A percentile compares a stretch with the other conserved stretches of the same genome.
These are phyloP conservation scores for Picea glauca DNA, from an alignment of 75 land plant genomes.

Conservation along the genomic window DNA sequence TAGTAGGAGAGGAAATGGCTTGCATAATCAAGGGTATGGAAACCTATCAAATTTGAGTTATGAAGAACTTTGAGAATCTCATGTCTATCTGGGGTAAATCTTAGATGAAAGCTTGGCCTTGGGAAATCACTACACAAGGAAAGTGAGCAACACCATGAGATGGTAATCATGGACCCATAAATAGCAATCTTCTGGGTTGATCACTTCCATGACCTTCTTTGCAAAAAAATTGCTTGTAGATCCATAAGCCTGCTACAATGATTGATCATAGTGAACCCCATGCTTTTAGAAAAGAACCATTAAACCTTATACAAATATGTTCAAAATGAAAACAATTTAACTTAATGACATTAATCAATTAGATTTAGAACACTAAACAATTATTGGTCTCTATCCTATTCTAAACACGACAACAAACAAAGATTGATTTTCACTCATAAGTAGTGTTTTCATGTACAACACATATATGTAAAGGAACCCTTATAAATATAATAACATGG, in stretches of 20 bases:
- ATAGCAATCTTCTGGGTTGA: constrained; percentile 51
- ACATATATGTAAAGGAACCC: no score
- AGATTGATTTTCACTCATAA: no score
- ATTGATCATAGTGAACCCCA: constrained; percentile 54
- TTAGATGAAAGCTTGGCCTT: constrained; percentile 56
- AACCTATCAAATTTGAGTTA: constrained; percentile 57
- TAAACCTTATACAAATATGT: no score
- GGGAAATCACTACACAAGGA: constrained; percentile 50
- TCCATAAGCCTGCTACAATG: constrained; percentile 56
- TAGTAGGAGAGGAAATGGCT: constrained; percentile 47
- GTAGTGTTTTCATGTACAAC: no score
- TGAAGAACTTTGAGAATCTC: constrained; percentile 43
- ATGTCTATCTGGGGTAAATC: constrained; percentile 53
- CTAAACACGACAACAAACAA: no score
- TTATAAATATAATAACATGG: no score
- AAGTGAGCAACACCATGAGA: constrained; percentile 61
- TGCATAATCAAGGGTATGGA: constrained; percentile 65
- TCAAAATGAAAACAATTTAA: no score
- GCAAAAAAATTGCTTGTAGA: constrained; percentile 62
- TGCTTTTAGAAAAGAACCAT: constrained; percentile 36
- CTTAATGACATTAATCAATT: no score
- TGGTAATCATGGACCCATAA: constrained; percentile 75
- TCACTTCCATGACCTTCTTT: constrained; percentile 56
- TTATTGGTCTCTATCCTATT: no score
- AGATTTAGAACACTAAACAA: no score